Conservation (phyloP, 768 basidiomycete genomes). For the Tricholoma saponaceum region DNA sequence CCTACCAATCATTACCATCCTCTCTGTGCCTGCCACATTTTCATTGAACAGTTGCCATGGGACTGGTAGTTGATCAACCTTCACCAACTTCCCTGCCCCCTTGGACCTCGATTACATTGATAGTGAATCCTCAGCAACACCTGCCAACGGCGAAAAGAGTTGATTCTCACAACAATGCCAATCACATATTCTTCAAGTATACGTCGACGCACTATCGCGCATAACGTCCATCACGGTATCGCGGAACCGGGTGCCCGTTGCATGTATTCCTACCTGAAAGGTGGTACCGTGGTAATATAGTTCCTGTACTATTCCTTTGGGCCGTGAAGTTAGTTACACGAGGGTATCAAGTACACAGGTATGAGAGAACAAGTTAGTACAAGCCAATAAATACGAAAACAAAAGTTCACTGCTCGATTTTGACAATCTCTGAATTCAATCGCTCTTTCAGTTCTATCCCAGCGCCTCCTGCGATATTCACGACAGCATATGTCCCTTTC, state of each 20-base stretch:
- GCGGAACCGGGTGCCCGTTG: too few species aligned
- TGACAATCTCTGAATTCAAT: slow-evolving; percentile 29
- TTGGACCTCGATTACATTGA: neutral
- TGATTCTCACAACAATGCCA: neutral
- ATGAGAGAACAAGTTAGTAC: neutral
- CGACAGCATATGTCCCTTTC: slow-evolving; percentile 52
- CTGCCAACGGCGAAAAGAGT: neutral
- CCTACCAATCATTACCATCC: too few species aligned
- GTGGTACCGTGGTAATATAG: too few species aligned
- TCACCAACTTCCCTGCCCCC: neutral
- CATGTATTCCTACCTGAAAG: too few species aligned
- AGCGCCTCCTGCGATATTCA: slow-evolving; percentile 31
- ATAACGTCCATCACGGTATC: too few species aligned
- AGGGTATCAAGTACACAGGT: neutral
- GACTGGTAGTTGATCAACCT: neutral
- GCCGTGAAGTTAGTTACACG: too few species aligned
- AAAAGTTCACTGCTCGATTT: slow-evolving; percentile 21
- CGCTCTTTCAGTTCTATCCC: slow-evolving; percentile 26
- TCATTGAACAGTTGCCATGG: too few species aligned
- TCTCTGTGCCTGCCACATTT: too few species aligned
- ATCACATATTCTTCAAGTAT: too few species aligned
- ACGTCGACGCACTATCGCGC: neutral
- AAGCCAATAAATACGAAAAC: neutral
- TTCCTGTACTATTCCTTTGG: too few species aligned
- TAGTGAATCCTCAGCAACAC: neutral